Evolutionary conservation across 1,284 basidiomycete species (phyloP).

Genomic region (Sanghuangporus sanghuang): DNA sequence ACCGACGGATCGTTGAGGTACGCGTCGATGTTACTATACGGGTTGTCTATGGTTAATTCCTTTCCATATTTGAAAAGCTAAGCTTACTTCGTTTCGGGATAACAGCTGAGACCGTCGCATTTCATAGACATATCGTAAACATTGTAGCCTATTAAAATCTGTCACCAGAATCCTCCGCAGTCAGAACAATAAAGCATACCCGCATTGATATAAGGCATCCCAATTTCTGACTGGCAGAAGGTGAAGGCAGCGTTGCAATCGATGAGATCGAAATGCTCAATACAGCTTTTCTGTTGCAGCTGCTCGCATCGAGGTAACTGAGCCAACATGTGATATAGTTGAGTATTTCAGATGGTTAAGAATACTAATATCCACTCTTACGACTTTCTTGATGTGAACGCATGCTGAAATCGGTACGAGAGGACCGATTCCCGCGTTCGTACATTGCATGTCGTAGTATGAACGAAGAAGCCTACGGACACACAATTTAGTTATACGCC

Average conservation of each 20-base stretch:
- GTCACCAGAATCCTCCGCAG: constrained; percentile 26
- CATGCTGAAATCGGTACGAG: constrained; percentile 32
- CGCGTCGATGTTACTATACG: constrained; percentile 37
- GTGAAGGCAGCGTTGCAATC: constrained; percentile 22
- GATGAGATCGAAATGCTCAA: constrained; percentile 24
- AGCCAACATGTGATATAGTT: not conserved
- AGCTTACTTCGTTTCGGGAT: constrained; percentile 41
- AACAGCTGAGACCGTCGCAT: constrained; percentile 46
- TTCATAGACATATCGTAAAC: constrained; percentile 59
- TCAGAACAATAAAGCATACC: constrained; percentile 20
- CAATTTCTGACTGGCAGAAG: constrained; percentile 22
- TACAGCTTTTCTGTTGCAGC: constrained; percentile 32
- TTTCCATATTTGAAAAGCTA: not conserved
- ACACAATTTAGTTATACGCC: not conserved
- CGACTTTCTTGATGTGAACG: constrained; percentile 40
- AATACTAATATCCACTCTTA: constrained; percentile 22
- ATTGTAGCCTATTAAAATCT: constrained; percentile 39
- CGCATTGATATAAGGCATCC: constrained; percentile 24
- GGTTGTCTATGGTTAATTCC: not conserved
- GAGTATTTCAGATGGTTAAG: not conserved
- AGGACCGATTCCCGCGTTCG: not conserved
- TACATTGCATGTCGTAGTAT: constrained; percentile 13
- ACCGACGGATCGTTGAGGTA: constrained; percentile 56
- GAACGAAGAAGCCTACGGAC: constrained; percentile 1
- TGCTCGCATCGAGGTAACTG: constrained; percentile 45